phyloP scores from a whole-genome alignment of 2,329 filamentous ascomycete genomes.

The Alternaria alternata region DNA sequence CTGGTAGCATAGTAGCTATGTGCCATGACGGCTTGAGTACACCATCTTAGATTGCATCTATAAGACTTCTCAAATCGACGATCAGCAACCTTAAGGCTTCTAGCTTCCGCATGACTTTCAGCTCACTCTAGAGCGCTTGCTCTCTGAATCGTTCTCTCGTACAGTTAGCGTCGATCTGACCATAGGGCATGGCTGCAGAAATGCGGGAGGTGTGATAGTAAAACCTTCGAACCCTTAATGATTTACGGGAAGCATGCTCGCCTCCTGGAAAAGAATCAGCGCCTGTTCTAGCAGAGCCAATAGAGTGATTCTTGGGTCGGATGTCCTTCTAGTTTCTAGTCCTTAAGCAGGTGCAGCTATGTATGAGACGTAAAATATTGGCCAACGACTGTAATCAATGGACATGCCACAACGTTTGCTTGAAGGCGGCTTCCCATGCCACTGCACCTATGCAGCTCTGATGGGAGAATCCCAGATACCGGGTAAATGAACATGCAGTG shows the following conservation, averaged over 20 bases:
- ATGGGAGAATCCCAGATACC: constrained; percentile 7
- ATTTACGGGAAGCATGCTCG: not conserved
- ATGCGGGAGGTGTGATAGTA: not conserved
- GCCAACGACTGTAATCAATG: not conserved
- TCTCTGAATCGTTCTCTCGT: constrained; percentile 3
- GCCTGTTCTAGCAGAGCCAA: not conserved
- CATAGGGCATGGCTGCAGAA: not conserved
- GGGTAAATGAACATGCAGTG: constrained; percentile 12
- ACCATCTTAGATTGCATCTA: not conserved
- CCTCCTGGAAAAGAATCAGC: not conserved
- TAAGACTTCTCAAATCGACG: constrained; percentile 3
- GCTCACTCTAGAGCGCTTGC: not conserved
- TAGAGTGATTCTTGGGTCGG: not conserved
- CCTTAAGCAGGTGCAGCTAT: not conserved
- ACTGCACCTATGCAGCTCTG: not conserved
- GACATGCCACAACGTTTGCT: not conserved
- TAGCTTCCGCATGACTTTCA: not conserved
- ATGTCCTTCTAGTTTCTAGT: not conserved
- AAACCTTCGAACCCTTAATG: not conserved
- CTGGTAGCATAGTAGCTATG: not conserved
- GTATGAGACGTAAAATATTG: not conserved
- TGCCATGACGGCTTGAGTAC: not conserved
- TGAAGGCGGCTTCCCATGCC: not conserved
- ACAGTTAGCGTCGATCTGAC: not conserved
- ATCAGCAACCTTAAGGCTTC: not conserved